Percentiles rank a stretch among this genome's conserved stretches.
These are phyloP conservation scores for Carex cristatella DNA, from an alignment of 176 grass and related monocot genomes.

Conservation along the genomic window DNA sequence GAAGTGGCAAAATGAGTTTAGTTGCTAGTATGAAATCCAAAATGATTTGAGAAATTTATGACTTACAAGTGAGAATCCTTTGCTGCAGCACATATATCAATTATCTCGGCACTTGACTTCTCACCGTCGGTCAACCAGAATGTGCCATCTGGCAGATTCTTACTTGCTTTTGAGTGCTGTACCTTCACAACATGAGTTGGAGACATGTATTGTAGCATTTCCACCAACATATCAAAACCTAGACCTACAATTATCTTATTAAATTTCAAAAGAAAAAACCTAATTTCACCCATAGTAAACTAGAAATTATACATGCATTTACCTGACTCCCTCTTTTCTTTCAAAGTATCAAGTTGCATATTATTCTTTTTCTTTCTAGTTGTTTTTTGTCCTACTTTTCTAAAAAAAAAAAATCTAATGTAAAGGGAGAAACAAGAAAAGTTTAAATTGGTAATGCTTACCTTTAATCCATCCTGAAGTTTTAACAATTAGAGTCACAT, in stretches of 20 bases:
- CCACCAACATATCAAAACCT: conserved; percentile 45
- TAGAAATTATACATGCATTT: background rate
- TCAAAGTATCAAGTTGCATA: background rate
- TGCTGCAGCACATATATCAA: conserved; percentile 35
- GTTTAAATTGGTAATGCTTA: conserved; percentile 2
- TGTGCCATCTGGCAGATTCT: conserved; percentile 55
- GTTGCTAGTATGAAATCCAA: background rate
- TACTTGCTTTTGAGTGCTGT: conserved; percentile 23
- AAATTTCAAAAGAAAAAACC: background rate
- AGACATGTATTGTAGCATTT: conserved; percentile 38
- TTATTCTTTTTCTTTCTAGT: background rate
- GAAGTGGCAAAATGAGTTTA: background rate
- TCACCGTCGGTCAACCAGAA: conserved; percentile 44
- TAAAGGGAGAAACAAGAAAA: background rate
- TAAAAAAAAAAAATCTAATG: background rate
- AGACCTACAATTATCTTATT: conserved; percentile 23
- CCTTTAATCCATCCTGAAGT: conserved; percentile 78
- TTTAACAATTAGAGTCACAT: conserved; percentile 49
- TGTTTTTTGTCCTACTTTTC: background rate
- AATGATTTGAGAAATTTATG: background rate
- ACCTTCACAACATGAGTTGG: conserved; percentile 51
- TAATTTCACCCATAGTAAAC: background rate
- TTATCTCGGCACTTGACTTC: conserved; percentile 30
- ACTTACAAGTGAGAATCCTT: conserved; percentile 37
- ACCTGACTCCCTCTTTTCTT: no score